phyloP scores from a whole-genome alignment of 129 eudicot genomes.

The Calendula officinalis region DNA sequence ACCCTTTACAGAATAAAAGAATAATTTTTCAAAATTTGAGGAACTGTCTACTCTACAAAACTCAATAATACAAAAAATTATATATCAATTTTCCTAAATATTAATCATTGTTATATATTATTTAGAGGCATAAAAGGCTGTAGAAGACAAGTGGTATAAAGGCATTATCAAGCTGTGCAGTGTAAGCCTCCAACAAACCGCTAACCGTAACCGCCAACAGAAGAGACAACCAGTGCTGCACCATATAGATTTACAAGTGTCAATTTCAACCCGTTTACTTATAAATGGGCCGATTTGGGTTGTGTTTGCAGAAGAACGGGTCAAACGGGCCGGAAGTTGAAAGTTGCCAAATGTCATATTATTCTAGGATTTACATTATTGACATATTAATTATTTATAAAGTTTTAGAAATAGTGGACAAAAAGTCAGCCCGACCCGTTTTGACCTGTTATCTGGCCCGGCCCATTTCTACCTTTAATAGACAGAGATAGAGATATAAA shows the following conservation, averaged over 20 bases:
- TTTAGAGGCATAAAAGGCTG: slow-evolving; percentile 84
- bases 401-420: too few species aligned
- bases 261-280: neutral
- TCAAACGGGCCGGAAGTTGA: neutral
- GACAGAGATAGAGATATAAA: slow-evolving; percentile 32
- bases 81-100: slow-evolving; percentile 14
- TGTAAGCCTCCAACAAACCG: slow-evolving; percentile 93
- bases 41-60: neutral
- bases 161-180: slow-evolving; percentile 96
- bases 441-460: neutral
- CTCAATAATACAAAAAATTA: slow-evolving; percentile 17
- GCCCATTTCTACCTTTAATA: neutral
- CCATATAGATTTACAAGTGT: neutral
- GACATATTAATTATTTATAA: too few species aligned
- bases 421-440: neutral
- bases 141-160: slow-evolving; percentile 94
- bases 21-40: too few species aligned
- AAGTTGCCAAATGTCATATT: too few species aligned
- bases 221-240: slow-evolving; percentile 94
- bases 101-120: neutral
- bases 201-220: slow-evolving; percentile 74
- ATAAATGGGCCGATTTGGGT: too few species aligned
- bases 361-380: too few species aligned
- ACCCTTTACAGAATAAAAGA: too few species aligned
- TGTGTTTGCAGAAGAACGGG: neutral